phyloP scores from a whole-genome alignment of 495 filamentous ascomycete species.

The Hypoxylon cercidicola region DNA sequence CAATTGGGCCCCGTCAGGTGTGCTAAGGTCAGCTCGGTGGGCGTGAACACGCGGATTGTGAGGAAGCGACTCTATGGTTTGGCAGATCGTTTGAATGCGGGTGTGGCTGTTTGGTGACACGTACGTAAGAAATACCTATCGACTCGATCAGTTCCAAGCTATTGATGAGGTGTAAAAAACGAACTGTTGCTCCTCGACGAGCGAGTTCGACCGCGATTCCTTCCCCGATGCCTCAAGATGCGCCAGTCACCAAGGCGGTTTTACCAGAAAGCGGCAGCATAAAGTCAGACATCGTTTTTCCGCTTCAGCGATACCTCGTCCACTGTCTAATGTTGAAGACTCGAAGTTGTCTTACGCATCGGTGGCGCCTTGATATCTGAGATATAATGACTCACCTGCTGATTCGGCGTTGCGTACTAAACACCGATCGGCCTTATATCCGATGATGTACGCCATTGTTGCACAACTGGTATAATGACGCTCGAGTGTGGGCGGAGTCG shows the following conservation, averaged over 20 bases:
- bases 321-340: neutral
- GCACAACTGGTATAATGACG: too few species aligned
- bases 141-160: neutral
- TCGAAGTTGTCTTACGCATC: neutral
- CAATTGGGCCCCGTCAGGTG: constrained; percentile 18
- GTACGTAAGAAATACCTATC: constrained; percentile 55
- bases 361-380: neutral
- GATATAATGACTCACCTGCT: neutral
- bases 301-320: neutral
- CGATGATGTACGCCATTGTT: constrained; percentile 6
- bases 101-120: constrained; percentile 51
- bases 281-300: constrained; percentile 33
- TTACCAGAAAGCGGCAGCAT: constrained; percentile 34
- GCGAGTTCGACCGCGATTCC: constrained; percentile 79
- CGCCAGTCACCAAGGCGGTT: constrained; percentile 67
- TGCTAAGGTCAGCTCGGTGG: constrained; percentile 28
- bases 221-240: constrained; percentile 75
- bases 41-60: constrained; percentile 32
- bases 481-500: too few species aligned
- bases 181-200: constrained; percentile 71
- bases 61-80: constrained; percentile 45
- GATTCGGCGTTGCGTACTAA: constrained; percentile 29
- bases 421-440: constrained; percentile 27
- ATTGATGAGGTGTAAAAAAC: neutral
- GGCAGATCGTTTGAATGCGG: constrained; percentile 44